Conservation (phyloP, 2,329 filamentous ascomycete genomes). For the Claviceps sp. region DNA sequence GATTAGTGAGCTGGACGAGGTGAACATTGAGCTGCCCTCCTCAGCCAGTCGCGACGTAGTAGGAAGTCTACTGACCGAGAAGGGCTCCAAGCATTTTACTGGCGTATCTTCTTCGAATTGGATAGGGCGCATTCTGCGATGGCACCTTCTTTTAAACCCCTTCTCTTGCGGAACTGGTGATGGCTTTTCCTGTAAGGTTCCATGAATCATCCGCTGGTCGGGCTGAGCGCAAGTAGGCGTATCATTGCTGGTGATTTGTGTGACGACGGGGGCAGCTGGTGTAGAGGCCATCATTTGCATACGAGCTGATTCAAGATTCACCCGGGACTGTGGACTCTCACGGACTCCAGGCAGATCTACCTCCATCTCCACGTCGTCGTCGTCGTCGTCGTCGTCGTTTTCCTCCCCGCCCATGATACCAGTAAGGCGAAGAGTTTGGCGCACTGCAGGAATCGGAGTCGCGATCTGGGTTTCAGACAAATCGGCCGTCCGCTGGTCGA, state of each 20-base stretch:
- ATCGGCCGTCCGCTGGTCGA: not conserved
- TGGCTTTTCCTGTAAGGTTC: constrained; percentile 6
- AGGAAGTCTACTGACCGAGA: constrained; percentile 9
- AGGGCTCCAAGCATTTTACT: not conserved
- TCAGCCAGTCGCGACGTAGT: constrained; percentile 9
- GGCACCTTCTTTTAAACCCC: constrained; percentile 3
- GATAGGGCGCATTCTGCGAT: constrained; percentile 15
- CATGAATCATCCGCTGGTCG: constrained; percentile 11
- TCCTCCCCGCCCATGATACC: not conserved
- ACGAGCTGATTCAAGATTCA: constrained; percentile 14
- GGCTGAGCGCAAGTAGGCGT: constrained; percentile 22
- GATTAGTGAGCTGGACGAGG: constrained; percentile 17
- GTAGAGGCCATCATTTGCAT: constrained; percentile 7
- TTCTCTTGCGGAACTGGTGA: not conserved
- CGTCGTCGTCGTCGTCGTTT: constrained; percentile 5
- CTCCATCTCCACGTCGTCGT: constrained; percentile 21
- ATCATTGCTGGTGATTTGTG: constrained; percentile 9
- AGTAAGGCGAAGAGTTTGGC: not conserved
- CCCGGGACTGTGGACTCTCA: constrained; percentile 6
- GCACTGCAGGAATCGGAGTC: not conserved
- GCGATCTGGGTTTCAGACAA: not conserved
- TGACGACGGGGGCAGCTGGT: not conserved
- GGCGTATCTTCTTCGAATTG: constrained; percentile 8
- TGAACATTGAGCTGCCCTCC: constrained; percentile 13
- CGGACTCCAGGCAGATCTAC: constrained; percentile 19